Evolutionary conservation across 805 yeast genomes (phyloP).

Genomic region (Metschnikowia dekortorum): DNA sequence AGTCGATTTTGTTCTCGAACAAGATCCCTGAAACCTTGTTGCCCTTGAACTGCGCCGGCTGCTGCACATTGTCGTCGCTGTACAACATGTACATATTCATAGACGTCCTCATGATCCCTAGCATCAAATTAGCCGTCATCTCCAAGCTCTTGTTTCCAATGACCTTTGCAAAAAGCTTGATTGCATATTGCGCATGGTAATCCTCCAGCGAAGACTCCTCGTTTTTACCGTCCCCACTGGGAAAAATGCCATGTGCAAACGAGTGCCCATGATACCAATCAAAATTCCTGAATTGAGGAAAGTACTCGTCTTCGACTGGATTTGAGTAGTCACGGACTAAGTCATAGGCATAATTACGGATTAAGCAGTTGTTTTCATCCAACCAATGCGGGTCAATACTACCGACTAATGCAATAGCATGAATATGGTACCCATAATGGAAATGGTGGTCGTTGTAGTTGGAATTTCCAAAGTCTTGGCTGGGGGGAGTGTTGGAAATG

Average conservation of each 20-base stretch:
- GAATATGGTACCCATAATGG: conserved; percentile 71
- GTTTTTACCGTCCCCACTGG: conserved; percentile 72
- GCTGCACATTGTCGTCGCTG: conserved; percentile 48
- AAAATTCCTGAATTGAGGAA: conserved; percentile 65
- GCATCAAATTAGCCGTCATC: conserved; percentile 52
- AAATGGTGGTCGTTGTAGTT: conserved; percentile 73
- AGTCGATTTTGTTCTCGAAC: conserved; percentile 70
- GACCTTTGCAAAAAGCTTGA: conserved; percentile 61
- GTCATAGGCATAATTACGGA: conserved; percentile 49
- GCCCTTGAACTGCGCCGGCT: conserved; percentile 51
- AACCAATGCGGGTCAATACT: conserved; percentile 47
- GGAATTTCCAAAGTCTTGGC: conserved; percentile 69
- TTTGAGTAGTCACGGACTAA: conserved; percentile 66
- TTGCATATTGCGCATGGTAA: conserved; percentile 64
- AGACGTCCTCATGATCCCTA: conserved; percentile 54
- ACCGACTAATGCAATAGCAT: conserved; percentile 63
- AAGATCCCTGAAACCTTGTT: conserved; percentile 72
- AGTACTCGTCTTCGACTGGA: conserved; percentile 51
- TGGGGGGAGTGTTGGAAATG: conserved; percentile 61
- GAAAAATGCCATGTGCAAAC: conserved; percentile 70
- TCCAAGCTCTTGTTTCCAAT: conserved; percentile 51
- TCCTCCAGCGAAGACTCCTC: conserved; percentile 75
- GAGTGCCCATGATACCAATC: conserved; percentile 79
- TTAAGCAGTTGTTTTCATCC: conserved; percentile 24
- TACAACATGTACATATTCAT: conserved; percentile 55